Conservation (phyloP, 2,329 filamentous ascomycete species). For the Neopestalotiopsis clavispora region DNA sequence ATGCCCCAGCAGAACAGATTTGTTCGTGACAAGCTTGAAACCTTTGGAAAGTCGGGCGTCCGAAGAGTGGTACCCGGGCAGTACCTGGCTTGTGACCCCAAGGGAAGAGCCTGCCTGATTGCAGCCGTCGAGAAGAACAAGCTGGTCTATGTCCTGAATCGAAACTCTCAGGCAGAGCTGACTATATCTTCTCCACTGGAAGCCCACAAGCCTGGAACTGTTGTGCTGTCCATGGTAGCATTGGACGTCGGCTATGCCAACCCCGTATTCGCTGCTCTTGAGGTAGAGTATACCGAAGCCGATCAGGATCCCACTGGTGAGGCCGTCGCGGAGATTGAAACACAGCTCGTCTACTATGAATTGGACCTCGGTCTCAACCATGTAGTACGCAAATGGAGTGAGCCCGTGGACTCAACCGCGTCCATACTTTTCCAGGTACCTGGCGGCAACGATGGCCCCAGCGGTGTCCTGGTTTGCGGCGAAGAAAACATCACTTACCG, state of each 20-base stretch:
- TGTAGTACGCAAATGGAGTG: constrained; percentile 95
- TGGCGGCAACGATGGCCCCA: constrained; percentile 90
- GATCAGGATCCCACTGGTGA: constrained; percentile 90
- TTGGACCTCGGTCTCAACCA: constrained; percentile 96
- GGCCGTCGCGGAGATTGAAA: constrained; percentile 82
- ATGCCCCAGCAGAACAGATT: constrained; percentile 85
- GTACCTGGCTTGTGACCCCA: constrained; percentile 93
- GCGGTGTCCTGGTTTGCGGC: constrained; percentile 91
- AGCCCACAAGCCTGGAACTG: constrained; percentile 88
- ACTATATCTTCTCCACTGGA: constrained; percentile 97
- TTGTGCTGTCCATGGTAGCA: constrained; percentile 86
- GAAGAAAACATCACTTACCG: constrained; percentile 95
- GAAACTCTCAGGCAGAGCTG: constrained; percentile 91
- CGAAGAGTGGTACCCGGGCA: constrained; percentile 93
- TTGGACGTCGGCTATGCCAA: constrained; percentile 97
- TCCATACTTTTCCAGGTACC: constrained; percentile 94
- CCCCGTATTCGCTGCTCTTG: constrained; percentile 92
- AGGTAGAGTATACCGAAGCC: constrained; percentile 89
- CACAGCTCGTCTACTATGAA: constrained; percentile 95
- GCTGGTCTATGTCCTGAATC: constrained; percentile 96
- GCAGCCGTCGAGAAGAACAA: constrained; percentile 99
- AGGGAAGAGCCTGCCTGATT: constrained; percentile 92
- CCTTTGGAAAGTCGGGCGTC: constrained; percentile 96
- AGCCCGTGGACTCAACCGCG: constrained; percentile 87
- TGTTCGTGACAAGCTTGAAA: constrained; percentile 89